phyloP scores from a whole-genome alignment of 1,284 basidiomycete genomes.

The Ustilago bromivora region DNA sequence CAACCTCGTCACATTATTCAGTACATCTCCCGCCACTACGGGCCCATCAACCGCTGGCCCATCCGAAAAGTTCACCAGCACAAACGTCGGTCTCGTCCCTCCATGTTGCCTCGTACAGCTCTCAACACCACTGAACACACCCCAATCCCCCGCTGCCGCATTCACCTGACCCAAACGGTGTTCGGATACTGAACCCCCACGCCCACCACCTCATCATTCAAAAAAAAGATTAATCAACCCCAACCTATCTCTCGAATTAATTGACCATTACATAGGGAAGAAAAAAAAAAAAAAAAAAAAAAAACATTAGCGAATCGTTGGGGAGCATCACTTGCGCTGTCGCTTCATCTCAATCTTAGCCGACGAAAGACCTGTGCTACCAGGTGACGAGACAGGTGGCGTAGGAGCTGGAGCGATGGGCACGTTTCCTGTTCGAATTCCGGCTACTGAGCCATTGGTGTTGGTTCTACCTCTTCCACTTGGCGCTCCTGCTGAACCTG shows the following conservation, averaged over 20 bases:
- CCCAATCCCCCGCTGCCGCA: slow-evolving; percentile 1
- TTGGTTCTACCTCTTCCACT: slow-evolving; percentile 18
- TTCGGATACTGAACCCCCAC: slow-evolving; percentile 76
- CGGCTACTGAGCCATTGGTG: slow-evolving; percentile 37
- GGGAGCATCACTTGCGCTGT: slow-evolving; percentile 34
- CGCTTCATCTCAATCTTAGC: slow-evolving; percentile 51
- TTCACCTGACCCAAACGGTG: slow-evolving; percentile 73
- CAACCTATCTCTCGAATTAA: slow-evolving; percentile 66
- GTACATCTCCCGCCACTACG: background rate
- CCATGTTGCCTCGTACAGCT: slow-evolving; percentile 34
- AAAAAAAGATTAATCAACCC: slow-evolving; percentile 79
- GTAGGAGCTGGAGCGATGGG: slow-evolving; percentile 50
- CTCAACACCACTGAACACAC: slow-evolving; percentile 24
- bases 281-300: background rate
- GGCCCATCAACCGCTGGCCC: background rate
- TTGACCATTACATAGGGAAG: slow-evolving; percentile 2
- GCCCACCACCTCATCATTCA: slow-evolving; percentile 71
- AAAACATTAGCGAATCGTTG: background rate
- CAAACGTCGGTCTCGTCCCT: slow-evolving; percentile 75
- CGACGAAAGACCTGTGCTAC: slow-evolving; percentile 29
- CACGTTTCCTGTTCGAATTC: slow-evolving; percentile 48
- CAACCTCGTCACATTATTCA: slow-evolving; percentile 2
- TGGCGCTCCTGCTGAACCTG: background rate
- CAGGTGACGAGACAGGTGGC: slow-evolving; percentile 47
- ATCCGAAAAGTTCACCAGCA: slow-evolving; percentile 72